These are phyloP conservation scores for Xylaria sp. DNA, from an alignment of 495 filamentous ascomycete species.

Conservation along the genomic window DNA sequence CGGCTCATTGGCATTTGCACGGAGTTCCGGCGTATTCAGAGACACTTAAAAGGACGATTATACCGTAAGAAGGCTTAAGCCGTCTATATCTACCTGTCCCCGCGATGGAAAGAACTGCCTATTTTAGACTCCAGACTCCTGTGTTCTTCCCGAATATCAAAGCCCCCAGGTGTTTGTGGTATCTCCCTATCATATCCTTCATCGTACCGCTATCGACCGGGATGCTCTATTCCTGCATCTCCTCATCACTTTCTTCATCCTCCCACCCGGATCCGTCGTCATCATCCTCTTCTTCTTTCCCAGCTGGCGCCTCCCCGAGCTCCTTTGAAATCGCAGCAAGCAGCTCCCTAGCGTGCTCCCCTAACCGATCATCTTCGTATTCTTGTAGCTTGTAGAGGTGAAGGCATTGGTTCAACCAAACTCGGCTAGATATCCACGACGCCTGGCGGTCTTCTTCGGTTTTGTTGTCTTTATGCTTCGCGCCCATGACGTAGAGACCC, in stretches of 20 bases:
- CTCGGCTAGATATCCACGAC: conserved; percentile 63
- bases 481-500: conserved; percentile 79
- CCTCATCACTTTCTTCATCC: conserved; percentile 58
- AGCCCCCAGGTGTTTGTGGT: conserved; percentile 32
- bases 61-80: conserved; percentile 22
- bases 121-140: conserved; percentile 41
- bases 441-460: conserved; percentile 51
- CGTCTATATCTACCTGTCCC: conserved; percentile 22
- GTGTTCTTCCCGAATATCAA: conserved; percentile 32
- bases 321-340: conserved; percentile 60
- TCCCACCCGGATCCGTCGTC: conserved; percentile 50
- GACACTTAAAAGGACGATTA: conserved; percentile 22
- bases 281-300: conserved; percentile 56
- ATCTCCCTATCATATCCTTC: conserved; percentile 36
- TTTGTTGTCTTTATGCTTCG: conserved; percentile 62
- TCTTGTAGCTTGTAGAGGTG: conserved; percentile 66
- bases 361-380: conserved; percentile 74
- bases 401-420: conserved; percentile 67
- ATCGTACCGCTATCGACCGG: conserved; percentile 20
- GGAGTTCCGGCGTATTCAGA: conserved; percentile 39
- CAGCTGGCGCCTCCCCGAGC: conserved; percentile 58
- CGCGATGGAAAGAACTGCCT: conserved; percentile 18
- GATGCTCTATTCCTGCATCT: conserved; percentile 40
- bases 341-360: conserved; percentile 70
- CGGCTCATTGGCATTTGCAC: conserved; percentile 32